Conservation (phyloP, 129 eudicot species). For the Oenanthe sinensis region DNA sequence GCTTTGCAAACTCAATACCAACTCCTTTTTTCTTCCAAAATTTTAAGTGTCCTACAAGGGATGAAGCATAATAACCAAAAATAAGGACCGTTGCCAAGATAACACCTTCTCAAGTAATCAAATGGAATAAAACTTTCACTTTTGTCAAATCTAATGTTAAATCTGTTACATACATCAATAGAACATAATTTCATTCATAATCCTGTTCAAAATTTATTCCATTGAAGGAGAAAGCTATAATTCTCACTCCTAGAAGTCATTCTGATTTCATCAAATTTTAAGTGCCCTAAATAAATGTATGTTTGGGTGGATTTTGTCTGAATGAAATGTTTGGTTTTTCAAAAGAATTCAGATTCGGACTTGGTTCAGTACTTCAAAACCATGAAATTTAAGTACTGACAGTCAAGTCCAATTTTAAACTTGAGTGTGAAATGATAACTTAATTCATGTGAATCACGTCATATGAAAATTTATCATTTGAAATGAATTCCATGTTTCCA, state of each 20-base stretch:
- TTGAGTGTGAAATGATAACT: background rate
- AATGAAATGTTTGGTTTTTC: background rate
- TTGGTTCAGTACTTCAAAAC: background rate
- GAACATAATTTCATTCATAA: background rate
- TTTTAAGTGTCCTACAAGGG: conserved; percentile 73
- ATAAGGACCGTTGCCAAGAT: background rate
- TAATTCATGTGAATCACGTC: background rate
- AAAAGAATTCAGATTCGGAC: background rate
- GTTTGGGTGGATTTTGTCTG: background rate
- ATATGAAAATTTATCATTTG: background rate
- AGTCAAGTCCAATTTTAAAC: background rate
- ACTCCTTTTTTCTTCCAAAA: conserved; percentile 93
- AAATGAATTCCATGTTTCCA: background rate
- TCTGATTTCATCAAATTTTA: background rate
- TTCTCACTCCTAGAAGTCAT: background rate
- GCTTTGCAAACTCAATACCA: conserved; percentile 95
- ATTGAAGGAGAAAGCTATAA: background rate
- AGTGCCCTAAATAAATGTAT: background rate
- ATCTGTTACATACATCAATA: background rate
- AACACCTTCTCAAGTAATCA: background rate
- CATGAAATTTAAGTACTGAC: background rate
- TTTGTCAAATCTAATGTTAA: background rate
- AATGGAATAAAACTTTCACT: background rate
- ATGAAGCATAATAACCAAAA: background rate
- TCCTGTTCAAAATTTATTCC: background rate